A percentile compares a stretch with the other conserved stretches of the same genome.
phyloP scores from a whole-genome alignment of 768 basidiomycete genomes.

The Leccinum subtestaceum region DNA sequence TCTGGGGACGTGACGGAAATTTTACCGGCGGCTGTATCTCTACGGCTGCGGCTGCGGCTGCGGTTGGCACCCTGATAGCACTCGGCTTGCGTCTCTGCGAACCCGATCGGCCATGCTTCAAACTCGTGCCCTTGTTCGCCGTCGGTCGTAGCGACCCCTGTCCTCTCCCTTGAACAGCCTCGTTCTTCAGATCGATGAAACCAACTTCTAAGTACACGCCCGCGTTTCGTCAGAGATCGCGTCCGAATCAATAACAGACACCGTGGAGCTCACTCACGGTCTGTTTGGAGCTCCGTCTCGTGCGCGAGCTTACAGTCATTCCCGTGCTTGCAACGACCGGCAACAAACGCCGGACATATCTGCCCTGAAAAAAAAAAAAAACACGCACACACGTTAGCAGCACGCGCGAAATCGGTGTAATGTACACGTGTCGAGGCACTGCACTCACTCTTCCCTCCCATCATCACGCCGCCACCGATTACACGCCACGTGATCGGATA shows the following conservation, averaged over 20 bases:
- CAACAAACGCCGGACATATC: conserved; percentile 24
- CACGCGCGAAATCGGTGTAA: neutral
- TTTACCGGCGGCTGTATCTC: neutral
- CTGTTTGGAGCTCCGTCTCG: conserved; percentile 26
- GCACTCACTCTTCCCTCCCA: conserved; percentile 43
- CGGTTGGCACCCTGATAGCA: neutral
- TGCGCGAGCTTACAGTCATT: conserved; percentile 32
- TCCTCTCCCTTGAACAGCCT: neutral
- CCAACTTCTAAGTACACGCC: conserved; percentile 10
- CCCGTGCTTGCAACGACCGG: conserved; percentile 27
- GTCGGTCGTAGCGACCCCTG: neutral
- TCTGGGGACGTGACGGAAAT: conserved; percentile 1
- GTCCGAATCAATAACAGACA: neutral
- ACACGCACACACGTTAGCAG: conserved; percentile 4
- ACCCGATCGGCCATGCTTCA: conserved; percentile 11
- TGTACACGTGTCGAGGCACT: conserved; percentile 3
- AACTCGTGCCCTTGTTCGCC: neutral
- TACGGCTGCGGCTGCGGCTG: neutral
- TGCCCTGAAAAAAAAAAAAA: conserved; percentile 16
- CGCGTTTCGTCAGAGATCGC: neutral
- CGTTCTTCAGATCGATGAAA: conserved; percentile 15
- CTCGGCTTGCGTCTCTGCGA: conserved; percentile 7
- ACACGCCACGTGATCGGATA: conserved; percentile 75
- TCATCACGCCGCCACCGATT: conserved; percentile 73
- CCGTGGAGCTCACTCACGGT: conserved; percentile 23